Evolutionary conservation across 2,329 filamentous ascomycete genomes (phyloP), one percentile per base, ranked within the genome.

Genomic region (Samsoniella hepiali): DNA sequence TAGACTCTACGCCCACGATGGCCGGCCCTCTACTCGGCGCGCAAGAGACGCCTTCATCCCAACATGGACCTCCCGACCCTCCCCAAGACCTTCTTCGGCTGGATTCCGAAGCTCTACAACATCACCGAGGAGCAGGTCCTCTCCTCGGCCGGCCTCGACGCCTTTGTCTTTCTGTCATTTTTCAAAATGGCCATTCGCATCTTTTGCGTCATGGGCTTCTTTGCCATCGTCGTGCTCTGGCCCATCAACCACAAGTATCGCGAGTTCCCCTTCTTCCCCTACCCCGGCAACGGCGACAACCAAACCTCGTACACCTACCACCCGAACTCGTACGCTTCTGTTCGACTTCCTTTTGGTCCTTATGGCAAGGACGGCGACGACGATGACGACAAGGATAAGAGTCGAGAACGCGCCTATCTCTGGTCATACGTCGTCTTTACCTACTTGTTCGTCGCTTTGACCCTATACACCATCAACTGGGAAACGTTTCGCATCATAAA

Each of bases 401-500:
- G 73, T 56, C 72, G 71, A 57, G 73, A 76, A 45, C 69, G 62
- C 11, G 66, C 69, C 8, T 97, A 93, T 70, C 79, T 97, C 1
- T 97, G 94, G 93, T 91, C 94, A 71, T 97, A 98, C 72, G 85
- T 97, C 15, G 81, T 91, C n/a, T 99, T 99, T 70, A 91, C 93
- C 1, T 99, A 97, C 78, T 82, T 98, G 58, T 99, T 98, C 75
- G 94, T 90, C 6, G 86, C 81, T 1, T 77, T 98, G 49, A 90
- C 91, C 0, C 79, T 97, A 13, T 96, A 93, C 73, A 85, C 94
- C 68, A 87, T 98, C 70, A 87, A 94, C 64, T 84, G 84, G 49
- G 89, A 97, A 76, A 98, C 95, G 0, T 86, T 89, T 68, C 89
- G 88, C 64, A 89, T 99, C 59, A 96, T 98, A 67, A 85, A 88